These are phyloP conservation scores for Raffaelea albimanens DNA, from an alignment of 2,329 filamentous ascomycete species.

Conservation along the genomic window DNA sequence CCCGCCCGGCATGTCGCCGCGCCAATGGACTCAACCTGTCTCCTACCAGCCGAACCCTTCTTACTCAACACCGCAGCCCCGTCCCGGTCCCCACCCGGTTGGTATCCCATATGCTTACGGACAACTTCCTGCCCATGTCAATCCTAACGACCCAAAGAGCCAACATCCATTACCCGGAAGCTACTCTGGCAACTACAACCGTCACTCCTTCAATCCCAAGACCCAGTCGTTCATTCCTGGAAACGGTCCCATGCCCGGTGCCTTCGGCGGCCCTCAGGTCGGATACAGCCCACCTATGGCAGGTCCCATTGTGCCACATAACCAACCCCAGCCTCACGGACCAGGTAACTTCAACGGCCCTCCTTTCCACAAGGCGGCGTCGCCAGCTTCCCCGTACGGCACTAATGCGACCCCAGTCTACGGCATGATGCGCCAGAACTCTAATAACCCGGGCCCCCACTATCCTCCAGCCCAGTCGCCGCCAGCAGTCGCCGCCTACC, in stretches of 20 bases:
- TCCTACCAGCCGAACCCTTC: not conserved
- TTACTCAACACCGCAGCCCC: slow-evolving; percentile 2
- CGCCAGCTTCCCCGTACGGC: slow-evolving; percentile 31
- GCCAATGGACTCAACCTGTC: slow-evolving; percentile 21
- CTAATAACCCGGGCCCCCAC: slow-evolving; percentile 42
- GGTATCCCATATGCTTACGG: slow-evolving; percentile 64
- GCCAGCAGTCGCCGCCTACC: not conserved
- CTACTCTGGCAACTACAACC: slow-evolving; percentile 47
- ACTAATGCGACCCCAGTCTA: slow-evolving; percentile 31
- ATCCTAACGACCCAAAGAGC: slow-evolving; percentile 61
- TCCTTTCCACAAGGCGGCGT: slow-evolving; percentile 35
- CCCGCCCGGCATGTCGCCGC: slow-evolving; percentile 21
- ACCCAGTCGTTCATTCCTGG: slow-evolving; percentile 83
- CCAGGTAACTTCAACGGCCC: not conserved
- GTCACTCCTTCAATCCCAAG: slow-evolving; percentile 87
- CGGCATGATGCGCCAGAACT: slow-evolving; percentile 47
- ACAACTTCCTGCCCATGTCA: slow-evolving; percentile 62
- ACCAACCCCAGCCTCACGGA: not conserved
- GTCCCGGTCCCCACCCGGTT: slow-evolving; percentile 10
- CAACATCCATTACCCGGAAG: slow-evolving; percentile 80
- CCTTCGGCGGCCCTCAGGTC: slow-evolving; percentile 21
- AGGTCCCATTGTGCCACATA: not conserved
- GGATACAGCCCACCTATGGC: too few relatives aligned
- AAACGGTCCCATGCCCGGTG: slow-evolving; percentile 35
- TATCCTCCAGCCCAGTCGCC: slow-evolving; percentile 26